phyloP scores from a whole-genome alignment of 2,329 filamentous ascomycete species.

The Delphinella strobiligena region DNA sequence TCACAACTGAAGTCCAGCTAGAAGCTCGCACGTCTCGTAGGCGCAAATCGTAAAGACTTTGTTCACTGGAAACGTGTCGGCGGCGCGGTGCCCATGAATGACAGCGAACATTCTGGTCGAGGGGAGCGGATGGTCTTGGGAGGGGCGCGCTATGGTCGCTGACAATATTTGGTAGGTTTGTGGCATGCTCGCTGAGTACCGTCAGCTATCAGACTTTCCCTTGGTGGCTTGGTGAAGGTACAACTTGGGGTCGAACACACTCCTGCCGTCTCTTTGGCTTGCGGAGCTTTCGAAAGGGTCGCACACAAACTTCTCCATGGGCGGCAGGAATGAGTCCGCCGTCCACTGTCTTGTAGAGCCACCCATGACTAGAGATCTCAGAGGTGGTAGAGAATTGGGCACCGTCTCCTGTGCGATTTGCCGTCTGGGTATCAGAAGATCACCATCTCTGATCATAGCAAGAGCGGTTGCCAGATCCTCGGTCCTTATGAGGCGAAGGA shows the following conservation, averaged over 20 bases:
- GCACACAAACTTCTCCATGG: not conserved
- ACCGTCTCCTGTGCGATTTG: too few species aligned
- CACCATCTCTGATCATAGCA: not conserved
- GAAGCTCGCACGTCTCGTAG: not conserved
- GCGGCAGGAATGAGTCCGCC: not conserved
- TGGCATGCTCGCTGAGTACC: not conserved
- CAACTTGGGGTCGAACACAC: not conserved
- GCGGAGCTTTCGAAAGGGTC: not conserved
- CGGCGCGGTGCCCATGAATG: not conserved
- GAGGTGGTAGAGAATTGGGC: not conserved
- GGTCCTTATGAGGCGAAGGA: not conserved
- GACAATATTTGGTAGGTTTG: not conserved
- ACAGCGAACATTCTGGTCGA: not conserved
- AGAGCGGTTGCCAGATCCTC: not conserved
- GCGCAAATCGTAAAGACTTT: not conserved
- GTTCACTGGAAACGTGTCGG: not conserved
- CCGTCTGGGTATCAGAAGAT: not conserved
- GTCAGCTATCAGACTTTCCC: not conserved
- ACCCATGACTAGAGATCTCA: not conserved
- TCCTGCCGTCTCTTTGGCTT: not conserved
- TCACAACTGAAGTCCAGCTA: slow-evolving; percentile 12
- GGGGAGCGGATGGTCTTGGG: not conserved
- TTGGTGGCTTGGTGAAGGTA: not conserved
- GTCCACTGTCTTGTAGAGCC: not conserved
- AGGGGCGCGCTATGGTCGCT: not conserved